Conservation (phyloP, 2,329 filamentous ascomycete genomes). For the Fusarium tjaetaba region DNA sequence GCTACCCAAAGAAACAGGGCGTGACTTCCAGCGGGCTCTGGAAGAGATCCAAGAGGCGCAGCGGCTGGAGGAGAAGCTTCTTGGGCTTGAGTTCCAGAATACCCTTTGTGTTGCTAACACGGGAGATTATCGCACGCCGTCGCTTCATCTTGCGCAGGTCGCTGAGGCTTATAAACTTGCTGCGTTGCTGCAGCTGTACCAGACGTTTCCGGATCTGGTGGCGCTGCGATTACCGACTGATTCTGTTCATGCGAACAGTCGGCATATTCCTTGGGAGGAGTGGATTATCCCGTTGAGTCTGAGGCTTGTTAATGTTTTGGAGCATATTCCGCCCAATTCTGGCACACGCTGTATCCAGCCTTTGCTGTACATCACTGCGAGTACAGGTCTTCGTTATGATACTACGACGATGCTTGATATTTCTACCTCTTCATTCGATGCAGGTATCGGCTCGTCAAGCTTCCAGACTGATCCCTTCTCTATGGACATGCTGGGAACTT, state of each 20-base stretch:
- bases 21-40: constrained; percentile 42
- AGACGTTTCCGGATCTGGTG: constrained; percentile 52
- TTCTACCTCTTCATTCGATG: constrained; percentile 19
- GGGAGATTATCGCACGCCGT: constrained; percentile 45
- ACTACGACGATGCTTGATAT: constrained; percentile 28
- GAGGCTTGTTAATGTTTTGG: constrained; percentile 46
- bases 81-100: constrained; percentile 45
- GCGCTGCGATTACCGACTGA: constrained; percentile 44
- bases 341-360: constrained; percentile 52
- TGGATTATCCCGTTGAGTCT: constrained; percentile 51
- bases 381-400: constrained; percentile 47
- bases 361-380: constrained; percentile 50
- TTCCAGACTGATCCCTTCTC: constrained; percentile 16
- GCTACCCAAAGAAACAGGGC: constrained; percentile 36
- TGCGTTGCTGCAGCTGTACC: constrained; percentile 53
- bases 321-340: constrained; percentile 48
- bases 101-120: constrained; percentile 39
- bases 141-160: constrained; percentile 47
- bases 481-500: constrained; percentile 19
- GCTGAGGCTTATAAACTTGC: constrained; percentile 54
- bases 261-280: constrained; percentile 48
- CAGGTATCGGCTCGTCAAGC: background rate
- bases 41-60: constrained; percentile 44
- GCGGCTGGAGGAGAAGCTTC: constrained; percentile 48
- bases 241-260: constrained; percentile 26